phyloP scores from a whole-genome alignment of 2,329 filamentous ascomycete genomes.

The Elsinoe fawcettii region DNA sequence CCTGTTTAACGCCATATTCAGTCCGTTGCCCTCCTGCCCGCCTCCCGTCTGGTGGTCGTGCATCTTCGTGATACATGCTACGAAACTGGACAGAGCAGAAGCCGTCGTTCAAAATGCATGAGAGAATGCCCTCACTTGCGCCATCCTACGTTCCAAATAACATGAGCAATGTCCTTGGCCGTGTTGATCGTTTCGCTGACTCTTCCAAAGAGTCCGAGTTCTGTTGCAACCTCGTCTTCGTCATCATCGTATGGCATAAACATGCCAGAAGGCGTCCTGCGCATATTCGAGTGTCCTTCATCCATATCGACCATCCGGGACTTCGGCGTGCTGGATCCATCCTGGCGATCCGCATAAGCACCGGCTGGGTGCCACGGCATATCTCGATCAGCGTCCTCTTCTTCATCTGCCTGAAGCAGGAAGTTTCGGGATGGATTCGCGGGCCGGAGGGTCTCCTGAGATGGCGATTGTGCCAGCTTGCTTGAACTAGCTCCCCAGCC shows the following conservation, averaged over 20 bases:
- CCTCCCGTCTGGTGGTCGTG: not conserved
- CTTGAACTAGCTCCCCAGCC: slow-evolving; percentile 28
- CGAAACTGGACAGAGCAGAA: slow-evolving; percentile 2
- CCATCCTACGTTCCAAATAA: slow-evolving; percentile 62
- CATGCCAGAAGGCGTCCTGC: slow-evolving; percentile 78
- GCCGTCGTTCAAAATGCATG: not conserved
- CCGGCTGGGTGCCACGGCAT: slow-evolving; percentile 39
- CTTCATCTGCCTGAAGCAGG: slow-evolving; percentile 41
- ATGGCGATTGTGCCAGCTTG: slow-evolving; percentile 62
- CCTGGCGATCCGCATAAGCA: slow-evolving; percentile 30
- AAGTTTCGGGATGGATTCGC: slow-evolving; percentile 59
- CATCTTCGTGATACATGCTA: slow-evolving; percentile 3
- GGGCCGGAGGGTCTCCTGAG: slow-evolving; percentile 73
- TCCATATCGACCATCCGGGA: slow-evolving; percentile 38
- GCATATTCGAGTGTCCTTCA: slow-evolving; percentile 46
- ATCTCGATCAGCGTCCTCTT: slow-evolving; percentile 43
- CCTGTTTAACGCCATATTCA: not conserved
- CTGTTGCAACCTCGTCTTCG: slow-evolving; percentile 49
- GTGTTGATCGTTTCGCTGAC: slow-evolving; percentile 72
- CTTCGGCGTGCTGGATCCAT: slow-evolving; percentile 42
- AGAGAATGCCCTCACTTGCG: slow-evolving; percentile 36
- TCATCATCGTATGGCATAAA: slow-evolving; percentile 80
- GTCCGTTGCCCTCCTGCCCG: not conserved
- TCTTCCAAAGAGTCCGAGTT: slow-evolving; percentile 62
- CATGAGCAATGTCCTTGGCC: slow-evolving; percentile 55